Conservation (phyloP, 2,329 filamentous ascomycete genomes). For the Botrytis cinerea region DNA sequence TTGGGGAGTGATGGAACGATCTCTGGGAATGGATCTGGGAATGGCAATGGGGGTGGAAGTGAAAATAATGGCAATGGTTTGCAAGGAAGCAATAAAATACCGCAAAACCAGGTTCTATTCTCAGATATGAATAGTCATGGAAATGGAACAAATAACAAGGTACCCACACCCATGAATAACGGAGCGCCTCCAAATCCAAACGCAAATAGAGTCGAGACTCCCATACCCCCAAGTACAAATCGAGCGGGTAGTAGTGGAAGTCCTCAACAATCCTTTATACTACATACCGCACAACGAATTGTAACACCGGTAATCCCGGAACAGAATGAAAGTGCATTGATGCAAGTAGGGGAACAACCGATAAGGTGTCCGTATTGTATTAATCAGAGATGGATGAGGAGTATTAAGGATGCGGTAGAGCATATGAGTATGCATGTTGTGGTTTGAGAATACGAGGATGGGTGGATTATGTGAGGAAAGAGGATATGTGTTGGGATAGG, state of each 20-base stretch:
- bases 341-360: constrained; percentile 36
- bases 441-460: constrained; percentile 27
- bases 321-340: constrained; percentile 31
- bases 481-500: background rate
- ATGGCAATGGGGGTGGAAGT: constrained; percentile 27
- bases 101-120: constrained; percentile 19
- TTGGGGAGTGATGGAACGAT: constrained; percentile 3
- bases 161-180: background rate
- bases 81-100: constrained; percentile 3
- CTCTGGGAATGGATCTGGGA: background rate
- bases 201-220: constrained; percentile 9
- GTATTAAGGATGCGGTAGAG: constrained; percentile 41
- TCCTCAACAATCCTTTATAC: constrained; percentile 31
- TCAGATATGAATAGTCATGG: constrained; percentile 27
- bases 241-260: background rate
- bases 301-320: constrained; percentile 36
- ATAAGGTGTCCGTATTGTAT: constrained; percentile 41
- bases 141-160: background rate
- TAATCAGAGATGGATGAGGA: constrained; percentile 41
- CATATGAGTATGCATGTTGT: constrained; percentile 43
- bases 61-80: constrained; percentile 28
- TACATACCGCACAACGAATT: constrained; percentile 37
- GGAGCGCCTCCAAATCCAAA: constrained; percentile 12
- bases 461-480: background rate
- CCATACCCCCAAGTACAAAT: background rate